Conservation (phyloP, 805 yeast species). For the Candida ovalis region DNA sequence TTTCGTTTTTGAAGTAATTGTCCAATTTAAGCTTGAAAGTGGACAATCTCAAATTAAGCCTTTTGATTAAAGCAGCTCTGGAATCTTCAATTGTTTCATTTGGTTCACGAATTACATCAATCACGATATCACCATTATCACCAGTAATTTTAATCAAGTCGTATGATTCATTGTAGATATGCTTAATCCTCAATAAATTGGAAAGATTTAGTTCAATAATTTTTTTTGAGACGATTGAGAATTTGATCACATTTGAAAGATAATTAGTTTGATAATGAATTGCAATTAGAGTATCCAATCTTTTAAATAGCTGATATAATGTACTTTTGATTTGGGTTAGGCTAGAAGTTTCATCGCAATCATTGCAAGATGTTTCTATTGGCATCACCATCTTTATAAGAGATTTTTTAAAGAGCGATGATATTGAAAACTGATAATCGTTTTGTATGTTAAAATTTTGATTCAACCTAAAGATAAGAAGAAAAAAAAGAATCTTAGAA, state of each 20-base stretch:
- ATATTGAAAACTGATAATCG: no score
- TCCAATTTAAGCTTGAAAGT: constrained; percentile 7
- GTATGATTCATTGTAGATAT: constrained; percentile 17
- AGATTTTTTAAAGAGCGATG: no score
- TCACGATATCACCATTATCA: constrained; percentile 14
- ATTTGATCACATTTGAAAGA: constrained; percentile 14
- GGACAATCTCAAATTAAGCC: constrained; percentile 7
- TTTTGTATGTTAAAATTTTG: no score
- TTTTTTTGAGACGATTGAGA: constrained; percentile 15
- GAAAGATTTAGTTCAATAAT: constrained; percentile 11
- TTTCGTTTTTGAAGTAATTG: constrained; percentile 1
- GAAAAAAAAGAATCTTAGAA: no score
- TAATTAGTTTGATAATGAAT: constrained; percentile 22
- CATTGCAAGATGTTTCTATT: not conserved
- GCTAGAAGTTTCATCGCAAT: not conserved
- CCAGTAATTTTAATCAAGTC: constrained; percentile 2
- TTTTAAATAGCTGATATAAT: constrained; percentile 9
- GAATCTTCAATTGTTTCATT: constrained; percentile 1
- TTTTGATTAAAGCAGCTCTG: constrained; percentile 12
- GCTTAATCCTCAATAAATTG: constrained; percentile 13
- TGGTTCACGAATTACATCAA: constrained; percentile 13
- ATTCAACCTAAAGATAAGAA: no score
- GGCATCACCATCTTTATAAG: not conserved
- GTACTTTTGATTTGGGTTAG: not conserved
- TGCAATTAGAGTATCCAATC: constrained; percentile 19